phyloP scores from a whole-genome alignment of 495 filamentous ascomycete genomes.

The Echria macrotheca region DNA sequence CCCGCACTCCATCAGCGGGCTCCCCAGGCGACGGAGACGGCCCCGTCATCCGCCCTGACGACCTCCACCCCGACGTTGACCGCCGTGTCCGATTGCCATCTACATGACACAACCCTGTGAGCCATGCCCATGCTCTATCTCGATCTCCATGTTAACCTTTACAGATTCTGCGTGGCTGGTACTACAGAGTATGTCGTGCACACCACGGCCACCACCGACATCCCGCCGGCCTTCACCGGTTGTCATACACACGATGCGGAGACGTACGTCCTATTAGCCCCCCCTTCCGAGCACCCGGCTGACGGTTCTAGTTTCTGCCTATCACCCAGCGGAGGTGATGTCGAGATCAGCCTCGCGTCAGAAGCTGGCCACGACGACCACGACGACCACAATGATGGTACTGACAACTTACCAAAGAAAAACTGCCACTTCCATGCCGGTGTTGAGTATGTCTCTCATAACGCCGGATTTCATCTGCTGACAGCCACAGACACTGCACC shows the following conservation, averaged over 20 bases:
- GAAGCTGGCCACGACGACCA: slow-evolving; percentile 33
- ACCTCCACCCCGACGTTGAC: slow-evolving; percentile 1
- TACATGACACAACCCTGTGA: slow-evolving; percentile 1
- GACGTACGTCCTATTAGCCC: slow-evolving; percentile 15
- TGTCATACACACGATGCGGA: slow-evolving; percentile 21
- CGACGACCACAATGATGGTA: slow-evolving; percentile 13
- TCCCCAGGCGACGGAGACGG: slow-evolving; percentile 14
- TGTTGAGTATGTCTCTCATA: slow-evolving; percentile 44
- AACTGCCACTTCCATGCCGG: slow-evolving; percentile 65
- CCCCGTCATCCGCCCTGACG: slow-evolving; percentile 9
- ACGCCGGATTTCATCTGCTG: neutral
- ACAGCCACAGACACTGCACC: slow-evolving; percentile 40
- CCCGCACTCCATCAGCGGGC: neutral
- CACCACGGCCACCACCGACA: slow-evolving; percentile 10
- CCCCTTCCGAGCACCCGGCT: slow-evolving; percentile 6
- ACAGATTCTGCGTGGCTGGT: slow-evolving; percentile 17
- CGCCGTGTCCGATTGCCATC: slow-evolving; percentile 5
- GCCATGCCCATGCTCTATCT: neutral
- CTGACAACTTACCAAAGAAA: too few relatives aligned
- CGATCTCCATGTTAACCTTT: neutral
- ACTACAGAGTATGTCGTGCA: slow-evolving; percentile 11
- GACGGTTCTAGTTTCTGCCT: slow-evolving; percentile 34
- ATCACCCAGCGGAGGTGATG: slow-evolving; percentile 35
- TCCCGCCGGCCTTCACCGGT: slow-evolving; percentile 16
- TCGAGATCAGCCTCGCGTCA: slow-evolving; percentile 19